These are phyloP conservation scores for Inga leiocalycina DNA, from an alignment of 306 rosid genomes.

Conservation along the genomic window DNA sequence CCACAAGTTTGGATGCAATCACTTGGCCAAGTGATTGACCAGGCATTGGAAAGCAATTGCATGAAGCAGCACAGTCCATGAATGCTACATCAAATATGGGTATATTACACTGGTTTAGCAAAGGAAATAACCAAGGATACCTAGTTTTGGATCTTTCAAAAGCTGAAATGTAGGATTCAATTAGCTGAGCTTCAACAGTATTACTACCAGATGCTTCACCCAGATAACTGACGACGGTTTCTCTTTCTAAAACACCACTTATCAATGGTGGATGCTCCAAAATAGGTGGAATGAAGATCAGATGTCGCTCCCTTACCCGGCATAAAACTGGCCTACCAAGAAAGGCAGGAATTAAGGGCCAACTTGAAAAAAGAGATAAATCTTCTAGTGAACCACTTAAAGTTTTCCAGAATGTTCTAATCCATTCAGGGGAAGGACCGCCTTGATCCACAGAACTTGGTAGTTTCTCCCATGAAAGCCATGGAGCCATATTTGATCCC, in stretches of 20 bases:
- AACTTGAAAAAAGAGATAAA: constrained; percentile 77
- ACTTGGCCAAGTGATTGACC: constrained; percentile 72
- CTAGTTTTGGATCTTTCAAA: constrained; percentile 59
- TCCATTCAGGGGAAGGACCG: constrained; percentile 93
- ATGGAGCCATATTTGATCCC: constrained; percentile 81
- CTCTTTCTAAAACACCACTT: constrained; percentile 48
- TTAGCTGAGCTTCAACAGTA: constrained; percentile 51
- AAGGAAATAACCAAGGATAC: constrained; percentile 82
- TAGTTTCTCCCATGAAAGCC: constrained; percentile 96
- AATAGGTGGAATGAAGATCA: constrained; percentile 85
- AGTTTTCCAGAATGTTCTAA: constrained; percentile 83
- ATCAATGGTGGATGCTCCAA: constrained; percentile 40
- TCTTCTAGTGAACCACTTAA: constrained; percentile 58
- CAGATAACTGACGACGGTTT: constrained; percentile 41
- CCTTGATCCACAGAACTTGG: constrained; percentile 68
- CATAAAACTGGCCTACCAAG: constrained; percentile 93
- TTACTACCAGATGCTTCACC: constrained; percentile 35
- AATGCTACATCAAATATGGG: constrained; percentile 82
- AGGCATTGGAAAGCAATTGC: constrained; percentile 66
- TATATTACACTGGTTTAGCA: constrained; percentile 86
- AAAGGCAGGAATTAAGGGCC: constrained; percentile 97
- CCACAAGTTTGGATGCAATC: constrained; percentile 90
- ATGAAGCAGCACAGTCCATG: constrained; percentile 72
- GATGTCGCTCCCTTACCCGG: constrained; percentile 77
- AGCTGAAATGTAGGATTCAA: constrained; percentile 61